Evolutionary conservation across 2,329 filamentous ascomycete species (phyloP).

Genomic region (Clonostachys byssicola): DNA sequence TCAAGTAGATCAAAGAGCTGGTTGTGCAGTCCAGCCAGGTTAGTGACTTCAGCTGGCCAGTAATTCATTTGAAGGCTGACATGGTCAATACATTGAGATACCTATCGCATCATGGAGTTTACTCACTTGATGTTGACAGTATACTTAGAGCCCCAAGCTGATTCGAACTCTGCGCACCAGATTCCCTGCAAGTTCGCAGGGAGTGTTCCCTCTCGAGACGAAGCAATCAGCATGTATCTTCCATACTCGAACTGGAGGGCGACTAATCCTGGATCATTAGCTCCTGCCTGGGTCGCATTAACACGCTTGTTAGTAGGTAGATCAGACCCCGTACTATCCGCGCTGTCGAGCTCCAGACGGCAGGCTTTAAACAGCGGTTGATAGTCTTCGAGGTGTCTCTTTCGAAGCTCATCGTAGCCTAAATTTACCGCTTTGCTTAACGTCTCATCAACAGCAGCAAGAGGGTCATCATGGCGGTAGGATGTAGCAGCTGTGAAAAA

Average conservation of each 20-base stretch:
- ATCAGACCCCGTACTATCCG: neutral
- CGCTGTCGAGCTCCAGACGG: neutral
- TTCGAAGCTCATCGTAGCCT: neutral
- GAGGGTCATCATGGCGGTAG: conserved; percentile 1
- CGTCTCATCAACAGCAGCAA: neutral
- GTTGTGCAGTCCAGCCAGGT: neutral
- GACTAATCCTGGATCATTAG: neutral
- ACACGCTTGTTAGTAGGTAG: conserved; percentile 1
- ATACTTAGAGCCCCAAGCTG: conserved; percentile 35
- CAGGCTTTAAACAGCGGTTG: neutral
- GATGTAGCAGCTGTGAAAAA: conserved; percentile 1
- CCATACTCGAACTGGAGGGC: conserved; percentile 1
- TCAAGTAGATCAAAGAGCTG: conserved; percentile 6
- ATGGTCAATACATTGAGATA: neutral
- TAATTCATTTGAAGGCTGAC: conserved; percentile 29
- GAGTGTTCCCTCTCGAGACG: conserved; percentile 18
- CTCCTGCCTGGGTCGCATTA: conserved; percentile 1
- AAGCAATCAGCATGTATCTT: conserved; percentile 21
- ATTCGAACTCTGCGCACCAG: conserved; percentile 31
- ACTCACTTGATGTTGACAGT: conserved; percentile 35
- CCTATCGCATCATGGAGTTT: neutral
- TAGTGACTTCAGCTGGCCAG: conserved; percentile 18
- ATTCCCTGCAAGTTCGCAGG: conserved; percentile 39
- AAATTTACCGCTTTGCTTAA: neutral
- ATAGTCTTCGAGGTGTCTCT: neutral